phyloP scores from a whole-genome alignment of 192 early-diverging fungal species.

The Lunasporangiospora selenospora region DNA sequence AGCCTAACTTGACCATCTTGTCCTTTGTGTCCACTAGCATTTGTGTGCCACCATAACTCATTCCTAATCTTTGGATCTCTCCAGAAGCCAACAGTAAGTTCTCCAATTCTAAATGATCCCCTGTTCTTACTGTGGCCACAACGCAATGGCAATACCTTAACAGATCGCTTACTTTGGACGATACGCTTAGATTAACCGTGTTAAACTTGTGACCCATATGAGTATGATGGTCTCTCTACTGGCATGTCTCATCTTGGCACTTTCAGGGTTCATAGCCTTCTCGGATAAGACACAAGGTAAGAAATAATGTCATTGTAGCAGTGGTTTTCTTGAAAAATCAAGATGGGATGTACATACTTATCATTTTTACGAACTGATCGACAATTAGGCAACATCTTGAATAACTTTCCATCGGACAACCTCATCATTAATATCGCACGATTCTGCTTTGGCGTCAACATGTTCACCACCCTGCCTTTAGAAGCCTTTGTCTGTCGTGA shows the following conservation, averaged over 20 bases:
- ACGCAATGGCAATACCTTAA: too few species aligned
- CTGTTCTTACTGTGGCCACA: too few species aligned
- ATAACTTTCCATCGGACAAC: conserved; percentile 85
- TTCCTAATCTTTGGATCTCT: conserved; percentile 91
- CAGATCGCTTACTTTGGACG: too few species aligned
- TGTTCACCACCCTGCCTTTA: conserved; percentile 93
- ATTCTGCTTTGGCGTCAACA: conserved; percentile 89
- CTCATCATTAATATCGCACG: conserved; percentile 86
- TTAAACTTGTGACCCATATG: conserved; percentile 83
- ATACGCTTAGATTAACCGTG: conserved; percentile 77
- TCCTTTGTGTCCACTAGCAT: conserved; percentile 57
- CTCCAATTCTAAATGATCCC: too few species aligned
- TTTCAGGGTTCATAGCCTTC: conserved; percentile 81
- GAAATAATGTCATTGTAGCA: too few species aligned
- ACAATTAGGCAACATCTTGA: conserved; percentile 85
- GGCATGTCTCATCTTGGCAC: conserved; percentile 74
- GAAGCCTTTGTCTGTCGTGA: conserved; percentile 92
- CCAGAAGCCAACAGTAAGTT: conserved; percentile 70
- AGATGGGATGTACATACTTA: background rate
- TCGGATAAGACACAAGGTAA: conserved; percentile 81
- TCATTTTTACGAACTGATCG: too few species aligned
- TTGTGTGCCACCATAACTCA: conserved; percentile 96
- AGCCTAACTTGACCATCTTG: too few species aligned
- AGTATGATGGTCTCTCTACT: conserved; percentile 76
- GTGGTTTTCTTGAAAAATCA: background rate